Evolutionary conservation across 2,329 filamentous ascomycete species (phyloP), one percentile per base, ranked within the genome.

Genomic region (Chrysosporium keratinophilum): DNA sequence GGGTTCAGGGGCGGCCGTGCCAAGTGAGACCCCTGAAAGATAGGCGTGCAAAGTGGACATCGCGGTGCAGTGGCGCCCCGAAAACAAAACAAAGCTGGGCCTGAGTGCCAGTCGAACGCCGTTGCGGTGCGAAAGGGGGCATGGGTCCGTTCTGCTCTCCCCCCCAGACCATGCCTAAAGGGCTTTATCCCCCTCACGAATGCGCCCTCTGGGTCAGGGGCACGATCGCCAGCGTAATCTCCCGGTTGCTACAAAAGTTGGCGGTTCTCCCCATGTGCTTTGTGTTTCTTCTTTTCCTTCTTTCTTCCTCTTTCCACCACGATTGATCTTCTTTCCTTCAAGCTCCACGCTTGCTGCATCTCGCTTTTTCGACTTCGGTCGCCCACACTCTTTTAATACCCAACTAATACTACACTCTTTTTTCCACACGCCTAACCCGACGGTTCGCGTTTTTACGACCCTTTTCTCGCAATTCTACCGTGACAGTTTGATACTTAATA

Each of bases 341-440:
- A 35, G 20, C 46, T 37, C 28, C 14, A 57, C 63, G 57, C 61
- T 65, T 61, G 64, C 64, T 62, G 63, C 63, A 65, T 63, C 61
- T 58, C 62, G 33, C 46, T 59, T 63, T 61, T 63, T 68, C 64
- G 70, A 71, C 70, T 68, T 69, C 70, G 69, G 69, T 72, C 69
- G 64, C 67, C 65, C 57, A 61, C 69, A 69, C 62, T 71, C 69
- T 71, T 70, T 71, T 59, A 60, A 54, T 51, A 52, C 44, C 64
- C 63, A 69, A 67, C 66, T 66, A 57, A 57, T 53, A 63, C 62
- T 59, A 62, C 61, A 55, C 58, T 60, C 61, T 61, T 63, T 65
- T 51, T 49, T 42, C 10, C 23, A 28, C 23, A 28, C 23, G 23
- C 48, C 43, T 50, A n/a, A 40, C 12, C 15, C 14, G 3, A 7